phyloP scores from a whole-genome alignment of 495 filamentous ascomycete species.

The Tuber umbilicatum region DNA sequence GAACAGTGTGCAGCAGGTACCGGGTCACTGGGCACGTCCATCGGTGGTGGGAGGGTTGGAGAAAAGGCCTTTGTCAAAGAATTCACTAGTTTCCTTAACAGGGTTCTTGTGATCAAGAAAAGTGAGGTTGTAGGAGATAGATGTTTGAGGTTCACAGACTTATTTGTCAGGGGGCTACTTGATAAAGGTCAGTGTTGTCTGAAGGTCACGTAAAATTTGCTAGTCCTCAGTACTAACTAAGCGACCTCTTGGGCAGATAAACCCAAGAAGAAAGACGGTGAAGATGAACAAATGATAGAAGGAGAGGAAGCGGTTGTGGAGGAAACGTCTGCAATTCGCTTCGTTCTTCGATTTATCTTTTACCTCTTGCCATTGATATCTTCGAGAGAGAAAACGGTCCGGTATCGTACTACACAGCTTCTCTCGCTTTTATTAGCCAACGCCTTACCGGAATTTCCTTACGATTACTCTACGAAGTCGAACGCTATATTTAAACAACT shows the following conservation, averaged over 20 bases:
- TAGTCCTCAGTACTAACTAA: background rate
- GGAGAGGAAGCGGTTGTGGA: slow-evolving; percentile 49
- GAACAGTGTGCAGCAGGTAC: slow-evolving; percentile 78
- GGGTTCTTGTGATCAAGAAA: slow-evolving; percentile 83
- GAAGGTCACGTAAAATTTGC: background rate
- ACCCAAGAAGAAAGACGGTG: slow-evolving; percentile 18
- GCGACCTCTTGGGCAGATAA: slow-evolving; percentile 19
- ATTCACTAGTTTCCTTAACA: slow-evolving; percentile 70
- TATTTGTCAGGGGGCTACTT: slow-evolving; percentile 72
- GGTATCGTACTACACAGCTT: slow-evolving; percentile 84
- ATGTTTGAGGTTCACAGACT: slow-evolving; percentile 71
- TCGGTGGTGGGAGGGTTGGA: slow-evolving; percentile 47
- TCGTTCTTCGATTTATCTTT: slow-evolving; percentile 52
- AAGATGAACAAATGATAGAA: slow-evolving; percentile 22
- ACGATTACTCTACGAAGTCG: slow-evolving; percentile 44
- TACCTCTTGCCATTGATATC: slow-evolving; percentile 67
- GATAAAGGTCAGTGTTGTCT: slow-evolving; percentile 66
- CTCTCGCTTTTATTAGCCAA: slow-evolving; percentile 78
- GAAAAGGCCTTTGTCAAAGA: slow-evolving; percentile 85
- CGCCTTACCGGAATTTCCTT: slow-evolving; percentile 57
- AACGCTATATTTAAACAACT: slow-evolving; percentile 80
- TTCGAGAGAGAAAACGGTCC: slow-evolving; percentile 84
- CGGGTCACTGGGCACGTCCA: slow-evolving; percentile 32
- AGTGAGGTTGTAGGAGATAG: slow-evolving; percentile 83
- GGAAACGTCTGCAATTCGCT: slow-evolving; percentile 66